These are phyloP conservation scores for Saitozyma podzolica DNA, from an alignment of 768 basidiomycete species.

Conservation along the genomic window DNA sequence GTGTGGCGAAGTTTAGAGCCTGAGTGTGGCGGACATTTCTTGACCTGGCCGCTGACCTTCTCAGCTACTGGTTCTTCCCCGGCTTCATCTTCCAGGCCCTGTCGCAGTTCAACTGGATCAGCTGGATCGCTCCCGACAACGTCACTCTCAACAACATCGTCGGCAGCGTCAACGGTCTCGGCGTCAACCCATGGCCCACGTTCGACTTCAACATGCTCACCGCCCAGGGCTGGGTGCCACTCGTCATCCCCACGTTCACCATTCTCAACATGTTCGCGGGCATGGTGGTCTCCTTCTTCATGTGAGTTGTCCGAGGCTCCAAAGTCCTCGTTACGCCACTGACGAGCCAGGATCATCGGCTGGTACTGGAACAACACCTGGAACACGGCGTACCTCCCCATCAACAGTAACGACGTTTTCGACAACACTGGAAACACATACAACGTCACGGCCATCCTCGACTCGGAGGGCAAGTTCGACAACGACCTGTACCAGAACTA, in stretches of 20 bases:
- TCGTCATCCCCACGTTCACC: conserved; percentile 54
- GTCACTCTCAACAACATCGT: conserved; percentile 46
- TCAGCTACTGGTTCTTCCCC: conserved; percentile 47
- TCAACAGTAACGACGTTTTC: conserved; percentile 52
- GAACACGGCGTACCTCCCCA: conserved; percentile 50
- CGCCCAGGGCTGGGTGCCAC: conserved; percentile 31
- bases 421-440: conserved; percentile 59
- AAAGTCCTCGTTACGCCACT: conserved; percentile 41
- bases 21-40: background rate
- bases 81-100: conserved; percentile 27
- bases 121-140: conserved; percentile 56
- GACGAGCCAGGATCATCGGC: conserved; percentile 22
- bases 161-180: conserved; percentile 49
- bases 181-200: conserved; percentile 51
- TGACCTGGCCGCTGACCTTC: conserved; percentile 81
- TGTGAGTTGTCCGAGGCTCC: no score
- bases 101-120: conserved; percentile 49
- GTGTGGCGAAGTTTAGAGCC: background rate
- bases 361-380: conserved; percentile 37
- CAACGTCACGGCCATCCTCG: conserved; percentile 57
- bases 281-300: conserved; percentile 29
- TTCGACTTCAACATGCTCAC: conserved; percentile 54
- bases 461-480: conserved; percentile 55
- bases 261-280: conserved; percentile 55
- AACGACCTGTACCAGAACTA: conserved; percentile 57